These are phyloP conservation scores for Glebionis coronaria DNA, from an alignment of 129 eudicot genomes.

Conservation along the genomic window DNA sequence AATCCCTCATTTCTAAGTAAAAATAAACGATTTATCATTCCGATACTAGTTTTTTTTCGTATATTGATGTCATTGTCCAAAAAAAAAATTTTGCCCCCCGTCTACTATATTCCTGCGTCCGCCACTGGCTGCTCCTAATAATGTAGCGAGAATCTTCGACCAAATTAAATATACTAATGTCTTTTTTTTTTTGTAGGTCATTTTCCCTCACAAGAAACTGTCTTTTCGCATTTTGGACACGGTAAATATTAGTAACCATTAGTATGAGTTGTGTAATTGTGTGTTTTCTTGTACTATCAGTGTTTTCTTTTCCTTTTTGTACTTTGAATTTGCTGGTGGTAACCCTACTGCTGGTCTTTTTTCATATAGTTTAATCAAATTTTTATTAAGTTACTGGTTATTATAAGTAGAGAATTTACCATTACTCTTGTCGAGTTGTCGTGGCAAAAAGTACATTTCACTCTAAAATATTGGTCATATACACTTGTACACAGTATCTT, in stretches of 20 bases:
- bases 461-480: background rate
- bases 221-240: constrained; percentile 98
- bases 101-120: no score
- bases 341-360: background rate
- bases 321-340: constrained; percentile 5
- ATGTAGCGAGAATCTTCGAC: background rate
- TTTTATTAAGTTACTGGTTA: background rate
- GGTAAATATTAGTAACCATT: constrained; percentile 42
- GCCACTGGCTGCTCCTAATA: background rate
- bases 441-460: background rate
- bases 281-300: background rate
- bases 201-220: constrained; percentile 95
- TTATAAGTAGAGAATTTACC: background rate
- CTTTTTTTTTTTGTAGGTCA: constrained; percentile 55
- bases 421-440: background rate
- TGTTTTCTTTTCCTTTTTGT: constrained; percentile 4
- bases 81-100: no score
- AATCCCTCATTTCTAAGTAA: no score
- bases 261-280: background rate
- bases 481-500: background rate
- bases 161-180: background rate
- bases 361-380: background rate
- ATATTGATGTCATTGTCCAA: no score
- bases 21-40: no score
- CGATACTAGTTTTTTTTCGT: no score